A percentile compares a stretch with the other conserved stretches of the same genome.
These are phyloP conservation scores for Salisapilia sapeloensis DNA, from an alignment of 352 stramenopile species.

Conservation along the genomic window DNA sequence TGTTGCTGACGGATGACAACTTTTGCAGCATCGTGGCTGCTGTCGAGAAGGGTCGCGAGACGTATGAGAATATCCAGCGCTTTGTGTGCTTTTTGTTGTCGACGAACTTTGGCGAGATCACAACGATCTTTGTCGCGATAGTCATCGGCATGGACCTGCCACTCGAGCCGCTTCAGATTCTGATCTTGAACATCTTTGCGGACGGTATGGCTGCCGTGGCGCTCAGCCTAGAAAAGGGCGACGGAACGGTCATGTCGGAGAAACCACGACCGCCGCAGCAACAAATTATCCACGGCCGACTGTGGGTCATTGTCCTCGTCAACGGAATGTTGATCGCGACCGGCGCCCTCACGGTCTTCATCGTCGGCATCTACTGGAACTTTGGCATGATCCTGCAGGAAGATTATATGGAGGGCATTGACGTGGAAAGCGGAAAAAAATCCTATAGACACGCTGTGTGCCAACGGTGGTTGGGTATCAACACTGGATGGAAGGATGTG, in stretches of 20 bases:
- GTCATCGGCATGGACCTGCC: slow-evolving; percentile 63
- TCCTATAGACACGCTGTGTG: slow-evolving; percentile 30
- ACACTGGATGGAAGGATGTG: slow-evolving; percentile 20
- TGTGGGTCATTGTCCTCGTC: slow-evolving; percentile 48
- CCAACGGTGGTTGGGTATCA: slow-evolving; percentile 30
- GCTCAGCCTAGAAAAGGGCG: slow-evolving; percentile 54
- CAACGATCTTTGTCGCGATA: slow-evolving; percentile 59
- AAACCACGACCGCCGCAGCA: slow-evolving; percentile 30
- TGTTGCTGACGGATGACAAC: slow-evolving; percentile 96
- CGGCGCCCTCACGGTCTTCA: slow-evolving; percentile 43
- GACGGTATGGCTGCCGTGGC: slow-evolving; percentile 72
- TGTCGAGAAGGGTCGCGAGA: slow-evolving; percentile 91
- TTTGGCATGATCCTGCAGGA: slow-evolving; percentile 35
- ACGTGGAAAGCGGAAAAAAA: slow-evolving; percentile 13
- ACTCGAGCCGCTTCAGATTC: slow-evolving; percentile 91
- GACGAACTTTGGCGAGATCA: slow-evolving; percentile 92
- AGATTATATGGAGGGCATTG: slow-evolving; percentile 25
- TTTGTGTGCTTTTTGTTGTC: slow-evolving; percentile 97
- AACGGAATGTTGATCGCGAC: slow-evolving; percentile 42
- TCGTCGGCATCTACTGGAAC: slow-evolving; percentile 48
- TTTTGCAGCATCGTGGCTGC: slow-evolving; percentile 95
- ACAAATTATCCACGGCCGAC: slow-evolving; percentile 42
- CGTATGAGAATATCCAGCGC: slow-evolving; percentile 95
- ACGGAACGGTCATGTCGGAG: slow-evolving; percentile 45
- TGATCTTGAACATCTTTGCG: slow-evolving; percentile 98